Evolutionary conservation across 140 eudicot genomes (phyloP).

Genomic region (Anethum foeniculum): DNA sequence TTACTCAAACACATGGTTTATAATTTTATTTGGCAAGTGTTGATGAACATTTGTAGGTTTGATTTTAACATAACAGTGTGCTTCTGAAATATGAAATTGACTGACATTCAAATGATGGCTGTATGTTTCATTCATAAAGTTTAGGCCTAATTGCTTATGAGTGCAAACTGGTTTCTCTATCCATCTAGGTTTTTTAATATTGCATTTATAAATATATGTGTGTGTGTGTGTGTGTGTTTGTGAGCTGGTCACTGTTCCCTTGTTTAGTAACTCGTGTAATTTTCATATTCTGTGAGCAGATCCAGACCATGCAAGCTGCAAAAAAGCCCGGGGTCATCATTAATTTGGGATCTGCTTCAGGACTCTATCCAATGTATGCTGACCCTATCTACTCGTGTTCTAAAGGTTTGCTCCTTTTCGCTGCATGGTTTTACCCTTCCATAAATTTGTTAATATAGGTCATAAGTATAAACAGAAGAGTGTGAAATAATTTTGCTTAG

Average conservation of each 20-base stretch:
- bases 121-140: not conserved
- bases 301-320: slow-evolving; percentile 66
- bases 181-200: not conserved
- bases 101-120: not conserved
- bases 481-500: not conserved
- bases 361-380: slow-evolving; percentile 61
- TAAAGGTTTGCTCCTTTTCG: slow-evolving; percentile 51
- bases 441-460: not conserved
- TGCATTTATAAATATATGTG: not conserved
- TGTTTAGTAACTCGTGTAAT: not conserved
- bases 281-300: slow-evolving; percentile 29
- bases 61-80: not conserved
- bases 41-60: not conserved
- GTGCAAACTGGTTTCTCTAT: not conserved
- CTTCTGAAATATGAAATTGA: not conserved
- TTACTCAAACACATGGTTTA: not conserved
- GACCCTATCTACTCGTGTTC: slow-evolving; percentile 83
- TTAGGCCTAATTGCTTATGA: not conserved
- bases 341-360: slow-evolving; percentile 80
- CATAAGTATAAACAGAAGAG: not conserved
- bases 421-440: not conserved
- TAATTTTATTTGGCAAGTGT: not conserved
- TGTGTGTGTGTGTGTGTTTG: not conserved
- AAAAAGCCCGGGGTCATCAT: slow-evolving; percentile 68
- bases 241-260: not conserved